Percentiles rank a stretch among this genome's conserved stretches.
phyloP scores from a whole-genome alignment of 352 stramenopile genomes.

The Pythium scleroteichum region DNA sequence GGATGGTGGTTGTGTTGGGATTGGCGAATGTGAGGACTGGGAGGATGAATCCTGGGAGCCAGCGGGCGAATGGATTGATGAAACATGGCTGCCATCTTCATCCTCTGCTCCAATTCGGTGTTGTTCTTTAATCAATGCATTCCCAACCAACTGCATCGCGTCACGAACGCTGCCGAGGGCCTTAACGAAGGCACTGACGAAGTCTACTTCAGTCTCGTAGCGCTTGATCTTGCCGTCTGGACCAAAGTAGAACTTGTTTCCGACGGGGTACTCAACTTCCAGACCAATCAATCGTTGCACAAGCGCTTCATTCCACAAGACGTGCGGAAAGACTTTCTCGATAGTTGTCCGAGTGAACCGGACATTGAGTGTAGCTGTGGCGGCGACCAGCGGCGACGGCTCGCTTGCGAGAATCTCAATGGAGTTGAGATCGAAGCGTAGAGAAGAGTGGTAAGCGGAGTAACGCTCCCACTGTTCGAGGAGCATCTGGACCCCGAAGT shows the following conservation, averaged over 20 bases:
- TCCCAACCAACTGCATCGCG: constrained; percentile 21
- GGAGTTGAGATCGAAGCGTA: constrained; percentile 50
- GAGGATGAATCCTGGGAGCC: constrained; percentile 15
- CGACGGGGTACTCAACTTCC: constrained; percentile 28
- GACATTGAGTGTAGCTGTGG: constrained; percentile 18
- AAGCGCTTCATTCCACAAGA: constrained; percentile 35
- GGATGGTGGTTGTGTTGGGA: neutral
- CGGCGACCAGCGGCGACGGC: constrained; percentile 10
- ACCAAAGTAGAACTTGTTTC: constrained; percentile 34
- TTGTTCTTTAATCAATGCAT: constrained; percentile 23
- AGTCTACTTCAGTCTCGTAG: constrained; percentile 32
- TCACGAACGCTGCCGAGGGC: constrained; percentile 20
- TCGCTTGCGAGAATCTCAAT: constrained; percentile 31
- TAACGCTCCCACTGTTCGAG: constrained; percentile 61
- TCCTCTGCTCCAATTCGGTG: constrained; percentile 11
- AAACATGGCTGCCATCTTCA: neutral
- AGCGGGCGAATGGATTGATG: constrained; percentile 8
- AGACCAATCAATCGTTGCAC: constrained; percentile 41
- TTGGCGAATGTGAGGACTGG: constrained; percentile 1
- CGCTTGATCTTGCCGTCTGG: constrained; percentile 26
- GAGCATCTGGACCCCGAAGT: constrained; percentile 39
- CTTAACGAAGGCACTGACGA: constrained; percentile 26
- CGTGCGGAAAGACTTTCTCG: constrained; percentile 39
- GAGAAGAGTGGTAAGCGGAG: constrained; percentile 42
- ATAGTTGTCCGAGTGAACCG: constrained; percentile 24